Evolutionary conservation across 208 protist species (phyloP).

Genomic region (Trypanosoma grayi): DNA sequence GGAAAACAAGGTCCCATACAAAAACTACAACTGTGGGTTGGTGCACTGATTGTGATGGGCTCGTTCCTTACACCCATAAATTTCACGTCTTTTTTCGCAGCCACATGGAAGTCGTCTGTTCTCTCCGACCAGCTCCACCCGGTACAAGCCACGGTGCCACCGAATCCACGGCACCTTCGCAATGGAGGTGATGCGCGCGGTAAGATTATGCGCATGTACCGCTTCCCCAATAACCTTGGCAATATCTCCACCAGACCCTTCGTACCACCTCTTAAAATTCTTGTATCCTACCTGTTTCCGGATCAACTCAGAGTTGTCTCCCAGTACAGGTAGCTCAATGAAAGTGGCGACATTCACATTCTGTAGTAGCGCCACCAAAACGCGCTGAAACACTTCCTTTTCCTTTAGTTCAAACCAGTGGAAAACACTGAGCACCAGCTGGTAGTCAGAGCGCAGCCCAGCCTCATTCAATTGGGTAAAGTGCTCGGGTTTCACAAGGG

Average conservation of each 20-base stretch:
- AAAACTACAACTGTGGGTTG: not conserved
- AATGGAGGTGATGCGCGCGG: slow-evolving; percentile 1
- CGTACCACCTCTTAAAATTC: slow-evolving; percentile 32
- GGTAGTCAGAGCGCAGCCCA: slow-evolving; percentile 10
- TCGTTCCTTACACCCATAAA: slow-evolving; percentile 8
- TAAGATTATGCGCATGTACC: not conserved
- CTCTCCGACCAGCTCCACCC: slow-evolving; percentile 8
- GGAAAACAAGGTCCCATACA: not conserved
- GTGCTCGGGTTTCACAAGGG: slow-evolving; percentile 12
- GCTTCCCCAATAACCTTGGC: slow-evolving; percentile 22
- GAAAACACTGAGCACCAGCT: slow-evolving; percentile 30
- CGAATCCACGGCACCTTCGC: slow-evolving; percentile 8
- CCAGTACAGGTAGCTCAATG: slow-evolving; percentile 28
- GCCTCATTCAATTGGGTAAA: slow-evolving; percentile 3
- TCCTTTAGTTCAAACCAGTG: slow-evolving; percentile 27
- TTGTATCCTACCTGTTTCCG: slow-evolving; percentile 29
- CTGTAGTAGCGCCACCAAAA: slow-evolving; percentile 6
- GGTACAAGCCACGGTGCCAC: slow-evolving; percentile 8
- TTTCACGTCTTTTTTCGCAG: slow-evolving; percentile 5
- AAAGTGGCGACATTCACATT: slow-evolving; percentile 28
- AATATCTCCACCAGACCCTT: slow-evolving; percentile 24
- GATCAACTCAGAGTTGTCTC: slow-evolving; percentile 12
- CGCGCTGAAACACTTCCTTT: slow-evolving; percentile 14
- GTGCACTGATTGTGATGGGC: not conserved
- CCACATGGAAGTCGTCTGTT: not conserved